Evolutionary conservation across 2,329 filamentous ascomycete genomes (phyloP), one percentile per base, ranked within the genome.

Genomic region (Alternaria infectoria): DNA sequence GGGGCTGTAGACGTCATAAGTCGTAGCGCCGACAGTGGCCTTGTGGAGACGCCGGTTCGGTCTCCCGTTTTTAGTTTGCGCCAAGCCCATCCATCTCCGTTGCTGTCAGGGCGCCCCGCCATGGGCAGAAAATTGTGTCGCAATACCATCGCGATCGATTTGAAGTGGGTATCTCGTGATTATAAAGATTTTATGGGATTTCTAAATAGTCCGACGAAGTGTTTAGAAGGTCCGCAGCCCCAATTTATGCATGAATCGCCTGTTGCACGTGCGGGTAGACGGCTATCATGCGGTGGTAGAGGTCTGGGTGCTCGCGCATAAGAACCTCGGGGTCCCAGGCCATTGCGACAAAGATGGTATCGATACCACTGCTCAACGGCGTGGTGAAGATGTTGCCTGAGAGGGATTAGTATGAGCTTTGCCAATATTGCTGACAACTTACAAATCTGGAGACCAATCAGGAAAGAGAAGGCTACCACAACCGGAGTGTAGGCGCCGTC

Each of bases 361-460:
- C 92, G 66, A 97, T 88, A n/a, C 95, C 95, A 72, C 90, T 94
- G 67, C 90, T 90, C 60, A 98, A 84, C 1, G 95, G 95, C 0
- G 92, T 95, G 32, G 95, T 92, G 81, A 97, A 96, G 67, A 97
- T 88, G 79, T 96, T 91, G 77, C 90, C 54, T 59, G 36, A 9
- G 19, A 10, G 28, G 6, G 10, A 7, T 63, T 36, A 63, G 62
- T 19, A 49, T n/a, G 11, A 21, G n/a, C 19, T 15, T 43, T 15
- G 4, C 17, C 10, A n/a, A 23, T 17, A 6, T 44, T 12, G n/a
- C 25, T 45, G 30, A 9, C 23, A 19, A 56, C 60, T 96, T 91
- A 78, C 90, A 91, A 64, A 97, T 91, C 79, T 97, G 95, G 68
- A 97, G 82, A 7, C 95, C 95, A 67, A 97, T 94, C 56, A 97